Percentiles rank a stretch among this genome's conserved stretches.
Evolutionary conservation across 805 yeast genomes (phyloP).

Genomic region (Schizosaccharomyces cryophilus): DNA sequence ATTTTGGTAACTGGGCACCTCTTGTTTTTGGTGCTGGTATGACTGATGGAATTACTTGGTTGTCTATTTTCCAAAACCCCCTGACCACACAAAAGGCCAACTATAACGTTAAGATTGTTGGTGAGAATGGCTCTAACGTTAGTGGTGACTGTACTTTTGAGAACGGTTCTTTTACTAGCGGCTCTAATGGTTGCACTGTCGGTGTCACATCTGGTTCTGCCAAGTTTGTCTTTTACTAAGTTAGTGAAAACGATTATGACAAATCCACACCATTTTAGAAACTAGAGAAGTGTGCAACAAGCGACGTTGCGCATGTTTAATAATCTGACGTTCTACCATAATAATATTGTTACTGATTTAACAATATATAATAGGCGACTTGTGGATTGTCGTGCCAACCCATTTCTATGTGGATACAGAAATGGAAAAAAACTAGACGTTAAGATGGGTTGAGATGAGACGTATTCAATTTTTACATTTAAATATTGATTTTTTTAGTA

Average conservation of each 20-base stretch:
- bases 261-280: too few relatives aligned
- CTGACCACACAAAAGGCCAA: slow-evolving; percentile 49
- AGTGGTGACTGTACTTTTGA: slow-evolving; percentile 61
- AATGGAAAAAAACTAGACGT: too few relatives aligned
- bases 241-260: not conserved
- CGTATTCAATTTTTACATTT: too few relatives aligned
- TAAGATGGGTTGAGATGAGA: too few relatives aligned
- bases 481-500: too few relatives aligned
- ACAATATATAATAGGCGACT: too few relatives aligned
- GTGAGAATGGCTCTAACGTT: slow-evolving; percentile 31
- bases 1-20: slow-evolving; percentile 96
- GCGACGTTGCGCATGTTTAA: too few relatives aligned
- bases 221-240: slow-evolving; percentile 44
- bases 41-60: slow-evolving; percentile 33
- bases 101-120: slow-evolving; percentile 61
- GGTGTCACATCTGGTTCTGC: slow-evolving; percentile 66
- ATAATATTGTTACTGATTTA: too few relatives aligned
- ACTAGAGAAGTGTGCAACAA: too few relatives aligned
- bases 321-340: too few relatives aligned
- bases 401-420: too few relatives aligned
- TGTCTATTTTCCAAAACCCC: slow-evolving; percentile 56
- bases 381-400: too few relatives aligned
- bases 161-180: slow-evolving; percentile 46
- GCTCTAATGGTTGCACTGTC: slow-evolving; percentile 64
- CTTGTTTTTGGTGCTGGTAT: slow-evolving; percentile 81